Conservation (phyloP, 176 grass and related monocot species). For the Eragrostis nindensis region DNA sequence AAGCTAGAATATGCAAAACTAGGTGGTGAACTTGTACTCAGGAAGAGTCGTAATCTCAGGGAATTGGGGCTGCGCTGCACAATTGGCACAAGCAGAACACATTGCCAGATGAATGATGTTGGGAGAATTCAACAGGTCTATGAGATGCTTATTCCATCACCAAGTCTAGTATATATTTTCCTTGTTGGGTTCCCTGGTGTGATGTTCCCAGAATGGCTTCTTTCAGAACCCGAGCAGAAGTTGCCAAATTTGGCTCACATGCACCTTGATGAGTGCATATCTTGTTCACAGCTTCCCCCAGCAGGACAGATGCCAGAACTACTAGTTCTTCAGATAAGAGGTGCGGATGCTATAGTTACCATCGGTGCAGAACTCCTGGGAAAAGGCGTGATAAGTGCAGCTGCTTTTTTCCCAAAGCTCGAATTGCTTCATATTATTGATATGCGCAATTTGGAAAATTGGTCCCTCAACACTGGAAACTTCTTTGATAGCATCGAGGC, state of each 20-base stretch:
- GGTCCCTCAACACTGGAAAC: not conserved
- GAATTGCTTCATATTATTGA: not conserved
- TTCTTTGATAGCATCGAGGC: not conserved
- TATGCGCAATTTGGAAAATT: slow-evolving; percentile 3
- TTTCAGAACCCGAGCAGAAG: not conserved
- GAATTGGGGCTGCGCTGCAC: not conserved
- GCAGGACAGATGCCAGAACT: slow-evolving; percentile 19
- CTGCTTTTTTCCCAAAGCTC: not conserved
- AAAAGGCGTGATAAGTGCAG: not conserved
- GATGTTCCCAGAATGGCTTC: slow-evolving; percentile 11
- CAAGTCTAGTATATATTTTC: not conserved
- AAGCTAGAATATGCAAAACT: slow-evolving; percentile 28
- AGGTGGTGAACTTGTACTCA: not conserved
- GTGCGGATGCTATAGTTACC: not conserved
- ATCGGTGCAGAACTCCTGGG: not conserved
- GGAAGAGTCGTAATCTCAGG: not conserved
- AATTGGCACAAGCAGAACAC: not conserved
- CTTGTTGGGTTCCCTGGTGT: not conserved
- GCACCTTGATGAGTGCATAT: slow-evolving; percentile 6
- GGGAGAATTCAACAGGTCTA: slow-evolving; percentile 5
- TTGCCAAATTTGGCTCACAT: slow-evolving; percentile 24
- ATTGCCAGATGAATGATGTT: not conserved
- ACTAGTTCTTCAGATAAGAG: not conserved
- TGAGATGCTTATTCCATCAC: not conserved
- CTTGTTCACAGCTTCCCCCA: slow-evolving; percentile 26